These are phyloP conservation scores for Leccinum angustisporum DNA, from an alignment of 1,284 basidiomycete species.

Conservation along the genomic window DNA sequence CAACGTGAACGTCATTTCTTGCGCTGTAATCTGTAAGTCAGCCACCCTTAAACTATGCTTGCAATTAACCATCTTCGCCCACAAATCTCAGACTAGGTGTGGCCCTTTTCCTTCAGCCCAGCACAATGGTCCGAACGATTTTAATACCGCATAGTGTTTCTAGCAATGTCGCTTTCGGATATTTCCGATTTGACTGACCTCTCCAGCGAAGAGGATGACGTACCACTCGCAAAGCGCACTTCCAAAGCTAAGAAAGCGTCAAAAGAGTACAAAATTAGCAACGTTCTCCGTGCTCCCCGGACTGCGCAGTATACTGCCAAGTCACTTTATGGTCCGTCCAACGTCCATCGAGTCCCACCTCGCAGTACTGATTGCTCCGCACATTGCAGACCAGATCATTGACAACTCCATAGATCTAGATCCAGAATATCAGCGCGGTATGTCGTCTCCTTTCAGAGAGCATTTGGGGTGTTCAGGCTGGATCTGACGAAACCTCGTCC, in stretches of 20 bases:
- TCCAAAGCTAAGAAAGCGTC: slow-evolving; percentile 22
- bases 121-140: slow-evolving; percentile 1
- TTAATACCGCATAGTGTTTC: background rate
- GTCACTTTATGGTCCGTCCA: slow-evolving; percentile 45
- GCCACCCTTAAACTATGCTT: background rate
- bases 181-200: slow-evolving; percentile 47
- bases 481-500: slow-evolving; percentile 6
- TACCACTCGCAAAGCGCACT: slow-evolving; percentile 25
- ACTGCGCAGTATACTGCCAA: slow-evolving; percentile 45
- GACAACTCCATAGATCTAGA: slow-evolving; percentile 47
- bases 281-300: slow-evolving; percentile 42
- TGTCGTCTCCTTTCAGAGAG: slow-evolving; percentile 3
- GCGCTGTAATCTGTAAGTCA: background rate
- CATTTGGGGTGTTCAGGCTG: background rate
- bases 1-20: background rate
- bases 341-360: background rate
- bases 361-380: background rate
- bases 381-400: slow-evolving; percentile 44
- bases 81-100: background rate
- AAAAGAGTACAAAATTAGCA: slow-evolving; percentile 38
- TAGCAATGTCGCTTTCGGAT: slow-evolving; percentile 35
- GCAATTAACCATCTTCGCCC: background rate
- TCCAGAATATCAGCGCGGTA: slow-evolving; percentile 56
- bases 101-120: background rate
- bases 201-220: slow-evolving; percentile 40